phyloP scores from a whole-genome alignment of 805 yeast species.

The Sungouiella thailandica region DNA sequence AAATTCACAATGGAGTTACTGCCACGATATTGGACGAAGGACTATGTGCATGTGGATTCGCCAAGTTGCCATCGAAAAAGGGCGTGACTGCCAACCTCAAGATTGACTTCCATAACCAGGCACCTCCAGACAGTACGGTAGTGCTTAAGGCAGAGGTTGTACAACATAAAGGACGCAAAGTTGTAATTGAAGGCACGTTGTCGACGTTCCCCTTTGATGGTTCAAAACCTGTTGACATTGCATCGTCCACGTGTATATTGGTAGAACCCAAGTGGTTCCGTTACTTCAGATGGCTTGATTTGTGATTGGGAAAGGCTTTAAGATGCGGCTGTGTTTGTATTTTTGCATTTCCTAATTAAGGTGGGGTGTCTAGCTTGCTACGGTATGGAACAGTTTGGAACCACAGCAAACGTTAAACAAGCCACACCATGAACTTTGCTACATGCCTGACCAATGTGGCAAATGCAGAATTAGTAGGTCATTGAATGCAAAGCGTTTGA shows the following conservation, averaged over 20 bases:
- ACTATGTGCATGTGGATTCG: constrained; percentile 80
- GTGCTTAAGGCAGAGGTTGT: constrained; percentile 63
- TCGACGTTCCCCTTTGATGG: constrained; percentile 42
- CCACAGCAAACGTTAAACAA: too few relatives aligned
- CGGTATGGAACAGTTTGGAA: too few relatives aligned
- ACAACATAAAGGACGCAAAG: constrained; percentile 74
- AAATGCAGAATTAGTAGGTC: too few relatives aligned
- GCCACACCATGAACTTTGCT: too few relatives aligned
- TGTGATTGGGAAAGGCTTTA: neutral
- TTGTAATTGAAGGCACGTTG: constrained; percentile 64
- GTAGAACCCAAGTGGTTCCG: constrained; percentile 90
- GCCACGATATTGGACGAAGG: constrained; percentile 82
- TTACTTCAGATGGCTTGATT: constrained; percentile 45
- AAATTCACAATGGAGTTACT: constrained; percentile 76
- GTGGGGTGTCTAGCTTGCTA: too few relatives aligned
- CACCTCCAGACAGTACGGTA: constrained; percentile 58
- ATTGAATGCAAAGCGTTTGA: too few relatives aligned
- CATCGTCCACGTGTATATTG: constrained; percentile 62
- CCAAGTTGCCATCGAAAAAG: constrained; percentile 66
- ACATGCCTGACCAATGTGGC: too few relatives aligned
- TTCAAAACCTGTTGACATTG: constrained; percentile 38
- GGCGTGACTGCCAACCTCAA: constrained; percentile 86
- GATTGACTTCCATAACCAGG: constrained; percentile 61
- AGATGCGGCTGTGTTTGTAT: too few relatives aligned
- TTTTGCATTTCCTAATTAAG: too few relatives aligned